Evolutionary conservation across 768 basidiomycete genomes (phyloP).

Genomic region (Leccinum aurantiacum): DNA sequence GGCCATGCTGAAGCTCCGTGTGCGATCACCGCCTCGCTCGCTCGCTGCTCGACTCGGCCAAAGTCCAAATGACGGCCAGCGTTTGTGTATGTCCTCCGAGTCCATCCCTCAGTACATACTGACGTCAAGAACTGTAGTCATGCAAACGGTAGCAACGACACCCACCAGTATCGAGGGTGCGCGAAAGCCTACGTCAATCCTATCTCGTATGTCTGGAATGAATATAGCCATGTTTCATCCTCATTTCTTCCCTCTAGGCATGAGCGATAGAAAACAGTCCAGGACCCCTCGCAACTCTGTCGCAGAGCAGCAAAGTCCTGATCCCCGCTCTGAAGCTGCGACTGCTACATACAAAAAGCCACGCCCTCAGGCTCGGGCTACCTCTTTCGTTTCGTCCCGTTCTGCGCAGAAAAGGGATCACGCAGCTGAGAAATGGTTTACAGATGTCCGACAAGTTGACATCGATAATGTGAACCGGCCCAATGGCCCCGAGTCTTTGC

Average conservation of each 20-base stretch:
- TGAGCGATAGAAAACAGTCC: slow-evolving; percentile 13
- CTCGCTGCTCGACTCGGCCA: slow-evolving; percentile 9
- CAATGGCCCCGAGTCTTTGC: not conserved
- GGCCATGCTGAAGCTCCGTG: slow-evolving; percentile 21
- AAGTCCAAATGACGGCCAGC: not conserved
- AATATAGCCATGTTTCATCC: not conserved
- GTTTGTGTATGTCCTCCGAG: slow-evolving; percentile 1
- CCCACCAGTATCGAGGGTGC: not conserved
- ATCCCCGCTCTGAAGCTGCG: not conserved
- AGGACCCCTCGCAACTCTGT: slow-evolving; percentile 5
- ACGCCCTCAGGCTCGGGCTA: slow-evolving; percentile 2
- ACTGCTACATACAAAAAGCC: not conserved
- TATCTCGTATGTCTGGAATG: slow-evolving; percentile 25
- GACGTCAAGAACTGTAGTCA: slow-evolving; percentile 7
- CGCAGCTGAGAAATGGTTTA: slow-evolving; percentile 27
- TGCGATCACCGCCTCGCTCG: slow-evolving; percentile 6
- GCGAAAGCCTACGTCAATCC: slow-evolving; percentile 5
- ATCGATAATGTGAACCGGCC: slow-evolving; percentile 6
- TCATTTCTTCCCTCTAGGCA: slow-evolving; percentile 14
- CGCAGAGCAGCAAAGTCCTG: slow-evolving; percentile 1
- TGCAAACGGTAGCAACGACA: not conserved
- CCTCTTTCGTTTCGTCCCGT: slow-evolving; percentile 23
- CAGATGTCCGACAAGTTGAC: slow-evolving; percentile 20
- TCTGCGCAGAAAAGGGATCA: slow-evolving; percentile 25
- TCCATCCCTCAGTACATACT: not conserved